A percentile compares a stretch with the other conserved stretches of the same genome.
These are phyloP conservation scores for Pseudonectria foliicola DNA, from an alignment of 2,329 filamentous ascomycete species.

Conservation along the genomic window DNA sequence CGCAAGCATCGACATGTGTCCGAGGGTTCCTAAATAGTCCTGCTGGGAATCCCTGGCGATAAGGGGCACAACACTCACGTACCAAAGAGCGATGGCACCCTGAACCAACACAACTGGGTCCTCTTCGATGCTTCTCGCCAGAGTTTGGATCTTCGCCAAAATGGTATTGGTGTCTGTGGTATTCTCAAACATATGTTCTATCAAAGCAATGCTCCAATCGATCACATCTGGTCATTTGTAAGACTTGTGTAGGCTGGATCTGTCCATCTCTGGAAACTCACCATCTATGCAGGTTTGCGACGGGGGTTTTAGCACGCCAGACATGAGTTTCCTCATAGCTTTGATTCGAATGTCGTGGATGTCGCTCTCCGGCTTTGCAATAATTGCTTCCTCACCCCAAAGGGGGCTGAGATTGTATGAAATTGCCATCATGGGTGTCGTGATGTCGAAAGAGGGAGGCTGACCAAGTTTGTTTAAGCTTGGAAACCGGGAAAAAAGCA, in stretches of 20 bases:
- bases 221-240: constrained; percentile 5
- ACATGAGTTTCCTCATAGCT: constrained; percentile 1
- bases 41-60: constrained; percentile 9
- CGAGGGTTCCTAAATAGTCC: constrained; percentile 15
- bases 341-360: constrained; percentile 3
- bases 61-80: constrained; percentile 8
- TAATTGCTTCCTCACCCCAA: constrained; percentile 12
- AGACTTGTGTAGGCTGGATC: too few species aligned
- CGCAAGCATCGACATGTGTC: constrained; percentile 20
- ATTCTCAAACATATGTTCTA: constrained; percentile 2
- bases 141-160: constrained; percentile 6
- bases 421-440: constrained; percentile 13
- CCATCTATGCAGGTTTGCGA: too few species aligned
- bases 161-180: constrained; percentile 7
- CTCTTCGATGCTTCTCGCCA: not conserved
- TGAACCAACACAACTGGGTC: constrained; percentile 7
- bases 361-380: constrained; percentile 6
- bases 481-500: too few species aligned
- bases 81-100: constrained; percentile 14
- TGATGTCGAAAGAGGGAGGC: not conserved
- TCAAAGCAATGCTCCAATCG: not conserved
- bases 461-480: too few species aligned
- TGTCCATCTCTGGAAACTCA: too few species aligned
- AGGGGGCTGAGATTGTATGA: constrained; percentile 17
- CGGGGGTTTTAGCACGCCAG: not conserved